Evolutionary conservation across 108 stramenopile genomes (phyloP), one percentile per base, ranked within the genome.

Genomic region (Seminavis robusta): DNA sequence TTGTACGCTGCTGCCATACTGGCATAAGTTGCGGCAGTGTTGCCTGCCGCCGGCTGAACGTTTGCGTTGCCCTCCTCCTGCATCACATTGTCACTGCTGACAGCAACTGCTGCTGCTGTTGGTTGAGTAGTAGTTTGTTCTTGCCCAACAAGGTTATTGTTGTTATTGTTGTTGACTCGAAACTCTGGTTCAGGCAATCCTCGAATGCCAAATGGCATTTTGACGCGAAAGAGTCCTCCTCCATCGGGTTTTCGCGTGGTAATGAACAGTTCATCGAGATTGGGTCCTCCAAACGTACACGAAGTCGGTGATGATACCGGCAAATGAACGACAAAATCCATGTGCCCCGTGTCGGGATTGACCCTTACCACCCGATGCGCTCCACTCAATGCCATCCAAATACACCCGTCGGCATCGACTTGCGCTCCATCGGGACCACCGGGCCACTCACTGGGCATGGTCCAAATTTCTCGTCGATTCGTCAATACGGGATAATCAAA

Each of bases 151-250:
- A n/a, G n/a, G n/a, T n/a, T n/a, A n/a, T n/a, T n/a, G n/a, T n/a
- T n/a, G n/a, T n/a, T n/a, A n/a, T n/a, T n/a, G n/a, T n/a, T n/a
- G n/a, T n/a, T n/a, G n/a, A n/a, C n/a, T n/a, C n/a, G n/a, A 53
- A 82, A 83, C 54, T 83, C 86, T 21, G 79, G 81, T 67, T 88
- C 86, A 1, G 80, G 78, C 10, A 86, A 28, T 29, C 84, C 84
- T 23, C 47, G 46, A 19, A 86, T 76, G 36, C 81, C 81, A 54
- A 25, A 54, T 7, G 84, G 84, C 66, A 82, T 63, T 42, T 79
- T 75, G n/a, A 80, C 62, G 2, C 72, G 45, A 59, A 77, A 86
- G 10, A 86, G 46, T 13, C 74, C 80, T 30, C 86, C 86, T 9
- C 86, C 86, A 49, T 79, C 80, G 5, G 82, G 86, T 15, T 70